These are phyloP conservation scores for Alternaria panax DNA, from an alignment of 2,329 filamentous ascomycete species.

Conservation along the genomic window DNA sequence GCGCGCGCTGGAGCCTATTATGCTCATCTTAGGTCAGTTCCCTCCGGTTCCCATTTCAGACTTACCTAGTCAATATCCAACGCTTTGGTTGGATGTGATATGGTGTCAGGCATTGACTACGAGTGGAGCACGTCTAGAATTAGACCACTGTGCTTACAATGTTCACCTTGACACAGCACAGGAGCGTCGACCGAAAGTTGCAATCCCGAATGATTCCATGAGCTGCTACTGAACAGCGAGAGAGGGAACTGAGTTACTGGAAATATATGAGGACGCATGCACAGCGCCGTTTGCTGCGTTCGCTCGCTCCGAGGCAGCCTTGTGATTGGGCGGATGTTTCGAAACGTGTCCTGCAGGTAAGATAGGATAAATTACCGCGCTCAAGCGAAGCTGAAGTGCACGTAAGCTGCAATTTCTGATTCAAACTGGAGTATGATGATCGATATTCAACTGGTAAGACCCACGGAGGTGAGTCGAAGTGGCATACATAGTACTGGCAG, in stretches of 20 bases:
- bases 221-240: background rate
- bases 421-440: background rate
- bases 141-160: background rate
- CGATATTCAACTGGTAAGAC: background rate
- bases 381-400: slow-evolving; percentile 1
- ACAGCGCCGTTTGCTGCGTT: slow-evolving; percentile 20
- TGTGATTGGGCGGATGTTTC: slow-evolving; percentile 40
- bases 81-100: background rate
- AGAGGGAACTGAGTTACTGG: background rate
- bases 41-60: background rate
- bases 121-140: background rate
- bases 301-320: slow-evolving; percentile 2
- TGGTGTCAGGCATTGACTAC: background rate
- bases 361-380: slow-evolving; percentile 18
- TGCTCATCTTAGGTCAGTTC: background rate
- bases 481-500: background rate
- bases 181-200: background rate
- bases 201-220: background rate
- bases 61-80: background rate
- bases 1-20: background rate
- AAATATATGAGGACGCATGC: slow-evolving; percentile 27
- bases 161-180: background rate
- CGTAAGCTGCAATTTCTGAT: background rate
- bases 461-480: background rate
- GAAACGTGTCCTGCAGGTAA: slow-evolving; percentile 33